Evolutionary conservation across 352 stramenopile species (phyloP), one percentile per base, ranked within the genome.

Genomic region (Globisporangium cylindrosporum): DNA sequence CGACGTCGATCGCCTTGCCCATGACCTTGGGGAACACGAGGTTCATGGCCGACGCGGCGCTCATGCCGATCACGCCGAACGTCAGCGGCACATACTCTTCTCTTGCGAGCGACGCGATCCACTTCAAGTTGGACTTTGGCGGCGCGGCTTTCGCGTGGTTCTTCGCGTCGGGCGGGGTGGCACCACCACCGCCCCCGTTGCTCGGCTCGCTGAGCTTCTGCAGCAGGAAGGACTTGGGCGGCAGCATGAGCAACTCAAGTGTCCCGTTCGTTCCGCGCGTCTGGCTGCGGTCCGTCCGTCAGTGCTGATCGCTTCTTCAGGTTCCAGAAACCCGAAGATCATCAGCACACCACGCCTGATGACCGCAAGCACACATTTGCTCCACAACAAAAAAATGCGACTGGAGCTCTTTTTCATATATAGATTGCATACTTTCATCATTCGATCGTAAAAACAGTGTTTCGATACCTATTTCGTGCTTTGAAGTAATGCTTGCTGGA

Each of bases 21-120:
- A 97, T 94, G 61, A 97, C 84, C 25, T 87, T 85, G 15, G 91
- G 91, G 70, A 97, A 96, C 27, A 95, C 71, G 27, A 97, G 75
- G 69, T 97, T 97, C 69, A 91, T 97, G 29, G 80, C 81, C 27
- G 89, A 97, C 25, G 88, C 91, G 18, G 95, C 75, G 15, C 84
- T 84, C 82, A 97, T 90, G 57, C 89, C 91, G 18, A 88, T 71
- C 49, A 96, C 79, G 24, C 89, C 90, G 20, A 85, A 65, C 18
- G 79, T 73, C 27, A 97, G 73, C 58, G 75, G 82, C 64, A 82
- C 67, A 74, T 80, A 84, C 72, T 95, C 86, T 46, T 93, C 78
- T 62, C 80, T 80, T 38, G 78, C 86, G 67, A 95, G 81, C 36
- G 64, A 77, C 15, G 89, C 60, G 66, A 95, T 86, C 85, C 86